phyloP scores from a whole-genome alignment of 805 yeast species.

The Candida nitratophila region DNA sequence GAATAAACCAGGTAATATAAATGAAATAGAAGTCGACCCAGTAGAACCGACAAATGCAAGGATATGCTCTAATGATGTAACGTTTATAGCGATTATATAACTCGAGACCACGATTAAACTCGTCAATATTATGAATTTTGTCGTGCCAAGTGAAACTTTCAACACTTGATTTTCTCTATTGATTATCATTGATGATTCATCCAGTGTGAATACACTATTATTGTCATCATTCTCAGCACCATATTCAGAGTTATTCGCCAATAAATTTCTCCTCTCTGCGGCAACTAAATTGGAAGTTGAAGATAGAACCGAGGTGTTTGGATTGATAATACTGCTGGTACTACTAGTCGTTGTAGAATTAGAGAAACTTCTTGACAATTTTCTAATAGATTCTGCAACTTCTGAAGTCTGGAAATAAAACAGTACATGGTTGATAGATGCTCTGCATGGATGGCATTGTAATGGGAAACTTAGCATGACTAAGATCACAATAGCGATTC shows the following conservation, averaged over 20 bases:
- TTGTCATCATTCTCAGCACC: constrained; percentile 3
- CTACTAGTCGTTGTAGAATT: neutral
- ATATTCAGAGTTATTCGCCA: neutral
- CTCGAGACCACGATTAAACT: constrained; percentile 40
- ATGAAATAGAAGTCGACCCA: constrained; percentile 87
- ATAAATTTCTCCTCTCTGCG: constrained; percentile 7
- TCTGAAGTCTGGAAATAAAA: constrained; percentile 34
- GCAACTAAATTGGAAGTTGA: neutral
- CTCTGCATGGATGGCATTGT: constrained; percentile 86
- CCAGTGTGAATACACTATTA: constrained; percentile 5
- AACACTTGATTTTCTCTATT: constrained; percentile 6
- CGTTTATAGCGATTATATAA: constrained; percentile 57
- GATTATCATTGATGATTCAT: constrained; percentile 10
- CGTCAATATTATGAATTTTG: constrained; percentile 33
- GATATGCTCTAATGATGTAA: constrained; percentile 72
- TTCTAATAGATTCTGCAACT: constrained; percentile 16
- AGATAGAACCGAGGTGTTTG: constrained; percentile 7
- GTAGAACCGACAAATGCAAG: constrained; percentile 88
- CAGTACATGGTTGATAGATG: constrained; percentile 68
- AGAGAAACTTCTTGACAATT: constrained; percentile 13
- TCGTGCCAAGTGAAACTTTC: constrained; percentile 8
- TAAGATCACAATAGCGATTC: constrained; percentile 71
- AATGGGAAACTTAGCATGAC: constrained; percentile 83
- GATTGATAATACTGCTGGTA: too few species aligned
- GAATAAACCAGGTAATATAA: constrained; percentile 83